phyloP scores from a whole-genome alignment of 2,329 filamentous ascomycete genomes.

The Monosporascus cannonballus region DNA sequence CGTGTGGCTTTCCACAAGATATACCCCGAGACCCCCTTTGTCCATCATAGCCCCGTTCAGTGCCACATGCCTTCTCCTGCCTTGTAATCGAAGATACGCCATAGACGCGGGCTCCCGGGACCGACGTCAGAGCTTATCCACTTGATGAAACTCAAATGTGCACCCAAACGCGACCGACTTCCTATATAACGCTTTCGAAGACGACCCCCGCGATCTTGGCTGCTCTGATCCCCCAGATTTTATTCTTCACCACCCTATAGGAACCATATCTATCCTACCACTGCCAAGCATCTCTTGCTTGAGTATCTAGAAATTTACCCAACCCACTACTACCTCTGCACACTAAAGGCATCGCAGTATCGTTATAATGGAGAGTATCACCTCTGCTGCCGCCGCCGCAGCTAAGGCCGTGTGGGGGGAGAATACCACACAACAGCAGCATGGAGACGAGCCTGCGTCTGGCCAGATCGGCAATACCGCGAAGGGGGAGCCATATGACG shows the following conservation, averaged over 20 bases:
- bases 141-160: background rate
- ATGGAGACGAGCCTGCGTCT: conserved; percentile 61
- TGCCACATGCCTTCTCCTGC: background rate
- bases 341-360: background rate
- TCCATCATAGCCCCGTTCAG: background rate
- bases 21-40: too few relatives aligned
- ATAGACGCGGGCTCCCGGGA: background rate
- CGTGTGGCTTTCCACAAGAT: too few relatives aligned
- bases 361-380: conserved; percentile 56
- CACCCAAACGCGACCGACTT: conserved; percentile 7
- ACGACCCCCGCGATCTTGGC: conserved; percentile 4
- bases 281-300: background rate
- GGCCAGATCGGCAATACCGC: conserved; percentile 63
- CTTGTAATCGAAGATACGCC: background rate
- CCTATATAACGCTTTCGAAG: conserved; percentile 4
- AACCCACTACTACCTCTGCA: background rate
- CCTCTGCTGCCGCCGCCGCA: conserved; percentile 44
- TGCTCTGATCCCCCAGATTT: conserved; percentile 7
- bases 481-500: conserved; percentile 68
- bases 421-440: conserved; percentile 22
- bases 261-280: conserved; percentile 3
- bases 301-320: background rate
- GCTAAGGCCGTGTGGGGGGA: conserved; percentile 44
- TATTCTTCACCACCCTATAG: conserved; percentile 3
- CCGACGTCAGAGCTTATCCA: conserved; percentile 3